Evolutionary conservation across 148 eudicot genomes (phyloP).

Genomic region (Silene latifolia): DNA sequence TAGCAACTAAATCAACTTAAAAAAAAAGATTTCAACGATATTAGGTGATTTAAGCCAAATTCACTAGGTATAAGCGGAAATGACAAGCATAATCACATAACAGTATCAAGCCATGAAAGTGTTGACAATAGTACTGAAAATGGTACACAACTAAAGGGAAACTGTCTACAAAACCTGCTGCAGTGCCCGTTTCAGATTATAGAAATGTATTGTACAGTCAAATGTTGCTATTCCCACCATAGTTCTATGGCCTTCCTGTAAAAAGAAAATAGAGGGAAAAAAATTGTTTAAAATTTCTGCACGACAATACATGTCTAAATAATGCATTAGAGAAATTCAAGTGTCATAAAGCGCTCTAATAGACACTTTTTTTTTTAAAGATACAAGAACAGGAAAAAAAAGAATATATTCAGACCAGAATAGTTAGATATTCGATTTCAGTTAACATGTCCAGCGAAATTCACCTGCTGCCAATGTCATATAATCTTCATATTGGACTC

Average conservation of each 20-base stretch:
- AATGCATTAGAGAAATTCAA: conserved; percentile 6
- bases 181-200: conserved; percentile 85
- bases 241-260: conserved; percentile 95
- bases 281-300: background rate
- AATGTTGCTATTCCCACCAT: conserved; percentile 95
- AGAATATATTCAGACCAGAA: background rate
- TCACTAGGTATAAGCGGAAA: background rate
- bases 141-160: background rate
- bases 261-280: background rate
- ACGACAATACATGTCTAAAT: background rate
- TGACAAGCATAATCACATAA: background rate
- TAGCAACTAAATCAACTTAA: background rate
- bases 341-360: background rate
- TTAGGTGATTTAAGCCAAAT: background rate
- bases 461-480: background rate
- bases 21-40: background rate
- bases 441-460: background rate
- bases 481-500: background rate
- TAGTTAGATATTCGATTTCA: background rate
- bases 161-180: conserved; percentile 65
- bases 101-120: background rate
- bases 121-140: background rate
- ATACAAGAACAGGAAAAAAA: background rate
- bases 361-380: background rate
- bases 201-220: conserved; percentile 94